Evolutionary conservation across 1,284 basidiomycete species (phyloP).

Genomic region (Calocybe gambosa): DNA sequence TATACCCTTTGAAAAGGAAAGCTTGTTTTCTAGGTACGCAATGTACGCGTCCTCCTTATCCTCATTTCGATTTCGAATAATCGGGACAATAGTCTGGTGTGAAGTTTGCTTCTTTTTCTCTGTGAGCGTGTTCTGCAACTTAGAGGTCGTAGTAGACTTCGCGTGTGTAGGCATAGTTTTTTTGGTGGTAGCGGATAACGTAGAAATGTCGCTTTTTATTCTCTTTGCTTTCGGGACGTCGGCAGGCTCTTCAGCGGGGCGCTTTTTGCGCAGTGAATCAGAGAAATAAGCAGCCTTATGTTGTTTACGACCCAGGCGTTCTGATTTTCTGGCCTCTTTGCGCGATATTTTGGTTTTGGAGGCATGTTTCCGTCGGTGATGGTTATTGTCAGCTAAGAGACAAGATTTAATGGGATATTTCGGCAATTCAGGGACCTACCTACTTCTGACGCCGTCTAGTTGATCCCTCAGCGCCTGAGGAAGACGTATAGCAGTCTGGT

Average conservation of each 20-base stretch:
- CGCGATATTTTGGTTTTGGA: slow-evolving; percentile 32
- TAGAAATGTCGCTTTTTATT: slow-evolving; percentile 18
- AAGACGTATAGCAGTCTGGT: slow-evolving; percentile 34
- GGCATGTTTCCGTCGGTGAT: slow-evolving; percentile 13
- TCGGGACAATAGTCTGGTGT: slow-evolving; percentile 2
- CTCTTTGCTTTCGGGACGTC: slow-evolving; percentile 44
- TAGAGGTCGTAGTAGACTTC: slow-evolving; percentile 13
- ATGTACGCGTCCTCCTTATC: slow-evolving; percentile 75
- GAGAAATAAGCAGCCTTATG: slow-evolving; percentile 54
- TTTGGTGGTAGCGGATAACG: not conserved
- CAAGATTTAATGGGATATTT: not conserved
- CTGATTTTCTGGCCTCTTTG: slow-evolving; percentile 63
- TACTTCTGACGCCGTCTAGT: slow-evolving; percentile 24
- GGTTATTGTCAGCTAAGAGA: slow-evolving; percentile 16
- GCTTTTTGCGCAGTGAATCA: slow-evolving; percentile 21
- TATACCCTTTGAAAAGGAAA: slow-evolving; percentile 46
- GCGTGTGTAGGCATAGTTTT: not conserved
- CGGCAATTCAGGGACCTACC: not conserved
- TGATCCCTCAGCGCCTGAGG: slow-evolving; percentile 36
- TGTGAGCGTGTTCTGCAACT: slow-evolving; percentile 15
- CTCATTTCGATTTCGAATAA: slow-evolving; percentile 29
- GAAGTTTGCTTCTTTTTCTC: slow-evolving; percentile 28
- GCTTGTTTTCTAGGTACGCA: slow-evolving; percentile 66
- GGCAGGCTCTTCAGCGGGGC: slow-evolving; percentile 31
- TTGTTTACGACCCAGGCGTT: slow-evolving; percentile 50